Base-by-base conservation (phyloP, 345 rosid genomes). In the Sisymbrium altissimum region DNA sequence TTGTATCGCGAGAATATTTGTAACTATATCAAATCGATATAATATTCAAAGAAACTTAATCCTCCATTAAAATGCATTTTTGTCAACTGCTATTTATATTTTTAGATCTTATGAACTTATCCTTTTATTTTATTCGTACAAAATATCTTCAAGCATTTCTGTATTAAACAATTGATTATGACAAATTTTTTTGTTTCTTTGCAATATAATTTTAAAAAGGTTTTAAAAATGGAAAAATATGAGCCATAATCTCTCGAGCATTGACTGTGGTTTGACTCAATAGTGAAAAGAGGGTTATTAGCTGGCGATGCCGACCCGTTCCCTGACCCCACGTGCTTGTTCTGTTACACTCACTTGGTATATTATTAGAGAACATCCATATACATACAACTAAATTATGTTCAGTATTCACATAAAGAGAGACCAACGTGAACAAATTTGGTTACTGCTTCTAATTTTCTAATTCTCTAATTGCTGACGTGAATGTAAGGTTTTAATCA, bases 251-350 rank as follows among this genome's bases (percentile, higher is more conserved):
- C 15, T 48, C 35, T 2, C 1, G 2, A 40, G 65, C 57, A 65
- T 73, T 73, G 71, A 73, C 77, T 11, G 25, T 25, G 35, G 43
- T 35, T 83, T 81, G 84, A 84, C 86, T 67, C 58, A 58, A 35
- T 66, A 74, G 81, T 72, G 75, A 71, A 75, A 68, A 59, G 55
- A 49, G 67, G n/a, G 38, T 67, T 49, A 55, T 80, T 82, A 84
- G 85, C 83, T 84, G 87, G 79, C 82, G 81, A 81, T 77, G 62
- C 81, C 75, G 83, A 79, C 85, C 68, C 62, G 70, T 73, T 78
- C 70, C 67, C 53, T 45, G 52, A 72, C 78, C 74, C 74, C 83
- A 80, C 82, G 85, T 81, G 87, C 83, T 64, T 61, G 36, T 35
- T 49, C 53, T 72, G 38, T 17, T 50, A 38, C 62, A 23, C 41